Percentiles rank a stretch among this genome's conserved stretches.
phyloP scores from a whole-genome alignment of 129 eudicot species.

The Cynara cardunculus region DNA sequence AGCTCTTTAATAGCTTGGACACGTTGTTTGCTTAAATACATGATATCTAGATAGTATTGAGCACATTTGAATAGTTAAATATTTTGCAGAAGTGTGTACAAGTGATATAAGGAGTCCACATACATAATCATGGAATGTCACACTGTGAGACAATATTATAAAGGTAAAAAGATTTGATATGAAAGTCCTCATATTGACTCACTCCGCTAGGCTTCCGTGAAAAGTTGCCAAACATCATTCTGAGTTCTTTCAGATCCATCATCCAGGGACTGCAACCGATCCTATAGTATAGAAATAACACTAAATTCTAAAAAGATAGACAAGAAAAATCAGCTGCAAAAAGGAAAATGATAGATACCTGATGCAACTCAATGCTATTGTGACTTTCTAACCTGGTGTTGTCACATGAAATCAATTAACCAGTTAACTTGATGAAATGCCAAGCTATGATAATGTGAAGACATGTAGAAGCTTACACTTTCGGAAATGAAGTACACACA shows the following conservation, averaged over 20 bases:
- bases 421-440: neutral
- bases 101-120: neutral
- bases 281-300: constrained; percentile 7
- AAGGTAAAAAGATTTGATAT: neutral
- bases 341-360: constrained; percentile 29
- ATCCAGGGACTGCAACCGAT: constrained; percentile 14
- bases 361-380: constrained; percentile 28
- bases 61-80: too few species aligned
- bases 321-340: neutral
- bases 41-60: too few species aligned
- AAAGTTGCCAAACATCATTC: constrained; percentile 51
- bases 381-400: constrained; percentile 33
- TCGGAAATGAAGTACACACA: neutral
- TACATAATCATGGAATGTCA: neutral
- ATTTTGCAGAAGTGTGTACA: too few species aligned
- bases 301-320: neutral
- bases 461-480: neutral
- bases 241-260: constrained; percentile 32
- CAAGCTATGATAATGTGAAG: neutral
- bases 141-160: neutral
- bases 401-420: neutral
- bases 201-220: constrained; percentile 68
- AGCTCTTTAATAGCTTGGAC: too few species aligned
- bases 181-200: constrained; percentile 3
- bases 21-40: too few species aligned